Conservation (phyloP, 495 filamentous ascomycete species). For the Hypoxylon rickii region DNA sequence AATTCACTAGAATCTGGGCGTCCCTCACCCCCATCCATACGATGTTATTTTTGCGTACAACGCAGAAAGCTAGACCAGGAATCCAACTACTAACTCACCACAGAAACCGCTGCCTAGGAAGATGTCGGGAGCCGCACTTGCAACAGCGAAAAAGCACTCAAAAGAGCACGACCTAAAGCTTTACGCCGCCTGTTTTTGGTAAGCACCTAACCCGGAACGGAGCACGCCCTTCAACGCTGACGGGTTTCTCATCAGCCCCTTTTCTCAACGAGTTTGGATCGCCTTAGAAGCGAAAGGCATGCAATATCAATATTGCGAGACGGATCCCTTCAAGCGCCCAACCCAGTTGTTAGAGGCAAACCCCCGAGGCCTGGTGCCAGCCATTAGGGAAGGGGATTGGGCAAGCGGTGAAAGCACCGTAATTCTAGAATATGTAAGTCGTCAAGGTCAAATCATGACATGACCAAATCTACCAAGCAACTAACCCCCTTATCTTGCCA, state of each 20-base stretch:
- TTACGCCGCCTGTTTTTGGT: constrained; percentile 93
- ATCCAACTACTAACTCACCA: not conserved
- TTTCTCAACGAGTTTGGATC: constrained; percentile 96
- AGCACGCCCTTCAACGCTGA: constrained; percentile 13
- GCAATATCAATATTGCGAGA: constrained; percentile 89
- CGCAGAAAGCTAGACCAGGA: not conserved
- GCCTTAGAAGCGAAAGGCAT: constrained; percentile 85
- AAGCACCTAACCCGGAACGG: constrained; percentile 35
- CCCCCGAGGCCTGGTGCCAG: constrained; percentile 85
- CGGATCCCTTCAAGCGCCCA: constrained; percentile 78
- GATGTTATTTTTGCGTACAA: not conserved
- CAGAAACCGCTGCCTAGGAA: constrained; percentile 80
- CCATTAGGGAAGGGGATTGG: constrained; percentile 82
- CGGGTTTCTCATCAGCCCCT: constrained; percentile 47
- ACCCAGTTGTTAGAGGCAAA: constrained; percentile 80
- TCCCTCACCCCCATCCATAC: not conserved
- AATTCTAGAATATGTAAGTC: constrained; percentile 82
- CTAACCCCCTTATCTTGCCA: constrained; percentile 38
- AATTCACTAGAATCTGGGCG: no score
- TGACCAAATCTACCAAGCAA: not conserved
- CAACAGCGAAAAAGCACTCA: constrained; percentile 73
- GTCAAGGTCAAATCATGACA: not conserved
- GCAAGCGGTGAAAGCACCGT: constrained; percentile 86
- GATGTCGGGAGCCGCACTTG: constrained; percentile 75
- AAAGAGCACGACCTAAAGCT: constrained; percentile 77